phyloP scores from a whole-genome alignment of 2,329 filamentous ascomycete species.

The Penicillium sp. region DNA sequence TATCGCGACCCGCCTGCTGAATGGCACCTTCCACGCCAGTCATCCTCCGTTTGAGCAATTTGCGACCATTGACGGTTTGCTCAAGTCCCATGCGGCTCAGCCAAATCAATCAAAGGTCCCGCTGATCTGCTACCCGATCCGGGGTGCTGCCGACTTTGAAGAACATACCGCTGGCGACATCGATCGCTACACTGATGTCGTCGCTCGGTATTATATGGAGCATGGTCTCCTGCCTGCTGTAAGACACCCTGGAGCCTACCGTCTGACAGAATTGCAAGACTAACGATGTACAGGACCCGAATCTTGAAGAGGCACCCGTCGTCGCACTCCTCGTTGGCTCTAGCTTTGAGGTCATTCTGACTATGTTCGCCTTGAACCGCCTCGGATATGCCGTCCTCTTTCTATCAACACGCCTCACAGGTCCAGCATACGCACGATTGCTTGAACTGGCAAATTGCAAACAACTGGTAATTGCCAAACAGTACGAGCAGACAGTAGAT shows the following conservation, averaged over 20 bases:
- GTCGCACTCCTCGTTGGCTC: conserved; percentile 58
- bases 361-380: conserved; percentile 57
- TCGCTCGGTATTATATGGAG: conserved; percentile 22
- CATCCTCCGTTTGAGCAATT: conserved; percentile 24
- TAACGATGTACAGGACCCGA: conserved; percentile 24
- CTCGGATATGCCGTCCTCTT: conserved; percentile 59
- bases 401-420: conserved; percentile 57
- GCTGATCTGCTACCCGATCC: conserved; percentile 25
- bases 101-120: conserved; percentile 16
- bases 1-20: conserved; percentile 23
- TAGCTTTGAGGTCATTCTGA: conserved; percentile 58
- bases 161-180: conserved; percentile 24
- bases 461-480: conserved; percentile 19
- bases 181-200: conserved; percentile 27
- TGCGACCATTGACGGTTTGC: conserved; percentile 24
- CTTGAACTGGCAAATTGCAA: conserved; percentile 46
- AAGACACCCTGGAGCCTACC: not conserved
- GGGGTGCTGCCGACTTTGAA: conserved; percentile 23
- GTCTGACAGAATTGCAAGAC: not conserved
- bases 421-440: conserved; percentile 53
- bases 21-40: conserved; percentile 25
- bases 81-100: conserved; percentile 24
- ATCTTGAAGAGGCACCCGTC: conserved; percentile 38
- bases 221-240: conserved; percentile 23
- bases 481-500: conserved; percentile 24